Evolutionary conservation across 805 yeast species (phyloP).

Genomic region (Groenewaldozyma salmanticensis): DNA sequence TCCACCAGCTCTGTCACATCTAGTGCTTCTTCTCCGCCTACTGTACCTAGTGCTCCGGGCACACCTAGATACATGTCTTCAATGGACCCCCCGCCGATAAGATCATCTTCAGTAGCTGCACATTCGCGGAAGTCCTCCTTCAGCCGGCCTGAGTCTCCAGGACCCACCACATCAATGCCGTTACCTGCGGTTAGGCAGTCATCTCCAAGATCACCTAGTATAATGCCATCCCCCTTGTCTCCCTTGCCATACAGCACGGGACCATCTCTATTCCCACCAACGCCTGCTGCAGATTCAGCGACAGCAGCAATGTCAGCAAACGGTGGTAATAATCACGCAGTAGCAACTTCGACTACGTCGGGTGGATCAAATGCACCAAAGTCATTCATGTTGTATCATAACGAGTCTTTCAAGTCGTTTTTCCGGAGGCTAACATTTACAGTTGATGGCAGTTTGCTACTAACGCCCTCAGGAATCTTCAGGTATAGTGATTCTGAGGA

Average conservation of each 20-base stretch:
- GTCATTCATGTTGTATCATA: slow-evolving; percentile 47
- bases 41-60: slow-evolving; percentile 12
- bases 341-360: slow-evolving; percentile 5
- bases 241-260: slow-evolving; percentile 2
- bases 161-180: slow-evolving; percentile 29
- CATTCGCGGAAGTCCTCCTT: slow-evolving; percentile 37
- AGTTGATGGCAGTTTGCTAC: slow-evolving; percentile 76
- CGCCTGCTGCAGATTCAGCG: background rate
- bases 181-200: slow-evolving; percentile 37
- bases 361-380: slow-evolving; percentile 19
- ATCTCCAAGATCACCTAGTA: slow-evolving; percentile 28
- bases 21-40: slow-evolving; percentile 12
- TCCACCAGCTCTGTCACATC: background rate
- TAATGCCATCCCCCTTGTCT: slow-evolving; percentile 6
- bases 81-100: slow-evolving; percentile 28
- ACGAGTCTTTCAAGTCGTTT: slow-evolving; percentile 83
- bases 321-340: too few relatives aligned
- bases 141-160: slow-evolving; percentile 30
- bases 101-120: slow-evolving; percentile 8
- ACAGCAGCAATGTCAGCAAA: background rate
- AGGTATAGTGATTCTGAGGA: slow-evolving; percentile 35
- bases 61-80: slow-evolving; percentile 6
- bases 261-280: slow-evolving; percentile 4
- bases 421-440: slow-evolving; percentile 80
- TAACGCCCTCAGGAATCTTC: slow-evolving; percentile 69